A percentile compares a stretch with the other conserved stretches of the same genome.
Evolutionary conservation across 2,329 filamentous ascomycete genomes (phyloP).

Genomic region (Ophiostoma himal-ulmi): DNA sequence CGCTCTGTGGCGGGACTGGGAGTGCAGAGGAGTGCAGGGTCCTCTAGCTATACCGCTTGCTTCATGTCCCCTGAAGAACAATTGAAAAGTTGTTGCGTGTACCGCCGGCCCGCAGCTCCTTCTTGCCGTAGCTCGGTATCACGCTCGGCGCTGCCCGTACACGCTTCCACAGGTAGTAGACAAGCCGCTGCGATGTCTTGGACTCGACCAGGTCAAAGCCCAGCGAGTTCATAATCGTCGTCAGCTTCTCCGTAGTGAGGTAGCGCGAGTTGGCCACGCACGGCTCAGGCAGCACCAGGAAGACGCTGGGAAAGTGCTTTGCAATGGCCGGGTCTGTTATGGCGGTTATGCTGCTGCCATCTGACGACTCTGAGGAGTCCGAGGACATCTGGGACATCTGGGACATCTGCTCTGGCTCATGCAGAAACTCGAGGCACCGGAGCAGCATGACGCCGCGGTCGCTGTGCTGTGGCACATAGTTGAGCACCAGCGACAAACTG

Average conservation of each 20-base stretch:
- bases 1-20: background rate
- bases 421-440: slow-evolving; percentile 66
- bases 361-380: background rate
- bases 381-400: background rate
- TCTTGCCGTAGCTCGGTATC: slow-evolving; percentile 56
- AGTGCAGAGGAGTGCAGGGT: background rate
- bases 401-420: slow-evolving; percentile 28
- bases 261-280: slow-evolving; percentile 91
- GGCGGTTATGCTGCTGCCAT: slow-evolving; percentile 9
- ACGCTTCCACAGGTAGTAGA: slow-evolving; percentile 80
- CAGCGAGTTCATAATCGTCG: slow-evolving; percentile 67
- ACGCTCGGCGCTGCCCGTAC: slow-evolving; percentile 27
- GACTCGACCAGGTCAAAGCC: slow-evolving; percentile 62
- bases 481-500: slow-evolving; percentile 85
- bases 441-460: slow-evolving; percentile 79
- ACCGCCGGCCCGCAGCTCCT: slow-evolving; percentile 67
- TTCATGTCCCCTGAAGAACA: slow-evolving; percentile 46
- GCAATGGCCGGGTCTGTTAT: slow-evolving; percentile 21
- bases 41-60: background rate
- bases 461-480: slow-evolving; percentile 77
- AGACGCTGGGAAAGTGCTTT: slow-evolving; percentile 60
- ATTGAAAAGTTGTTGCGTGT: slow-evolving; percentile 89
- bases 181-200: slow-evolving; percentile 76
- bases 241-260: slow-evolving; percentile 63
- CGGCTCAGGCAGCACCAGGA: slow-evolving; percentile 81